Conservation (phyloP, 148 eudicot species). For the Mesembryanthemum crystallinum region DNA sequence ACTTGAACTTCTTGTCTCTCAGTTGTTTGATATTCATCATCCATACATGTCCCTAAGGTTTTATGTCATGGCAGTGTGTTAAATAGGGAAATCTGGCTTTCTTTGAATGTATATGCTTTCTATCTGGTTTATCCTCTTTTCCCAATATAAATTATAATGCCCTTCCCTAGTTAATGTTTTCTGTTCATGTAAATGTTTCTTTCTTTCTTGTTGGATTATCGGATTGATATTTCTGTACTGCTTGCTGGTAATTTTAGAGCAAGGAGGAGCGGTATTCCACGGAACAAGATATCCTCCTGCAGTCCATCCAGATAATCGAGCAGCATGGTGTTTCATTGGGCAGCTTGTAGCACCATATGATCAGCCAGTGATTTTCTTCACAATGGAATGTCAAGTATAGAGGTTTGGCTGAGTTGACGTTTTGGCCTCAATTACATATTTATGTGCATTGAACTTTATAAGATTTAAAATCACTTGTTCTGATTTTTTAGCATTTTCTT, state of each 20-base stretch:
- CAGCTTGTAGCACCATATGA: slow-evolving; percentile 33
- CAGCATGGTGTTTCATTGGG: slow-evolving; percentile 73
- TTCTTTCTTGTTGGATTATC: slow-evolving; percentile 3
- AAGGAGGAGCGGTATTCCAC: slow-evolving; percentile 60
- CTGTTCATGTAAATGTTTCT: not conserved
- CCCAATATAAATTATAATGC: not conserved
- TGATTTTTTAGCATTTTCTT: not conserved
- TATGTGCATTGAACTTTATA: not conserved
- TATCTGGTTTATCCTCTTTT: not conserved
- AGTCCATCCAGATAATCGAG: slow-evolving; percentile 69
- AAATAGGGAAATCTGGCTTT: not conserved
- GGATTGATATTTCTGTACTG: slow-evolving; percentile 4
- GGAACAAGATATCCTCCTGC: slow-evolving; percentile 79
- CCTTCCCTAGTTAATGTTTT: not conserved
- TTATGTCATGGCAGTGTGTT: not conserved
- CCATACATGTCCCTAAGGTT: not conserved
- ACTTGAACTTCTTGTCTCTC: not conserved
- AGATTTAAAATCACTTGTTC: not conserved
- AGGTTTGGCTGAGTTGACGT: slow-evolving; percentile 17
- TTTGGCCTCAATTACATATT: not conserved
- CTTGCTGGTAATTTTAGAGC: slow-evolving; percentile 42
- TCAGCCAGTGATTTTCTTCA: slow-evolving; percentile 20
- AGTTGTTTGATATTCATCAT: not conserved
- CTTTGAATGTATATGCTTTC: not conserved
- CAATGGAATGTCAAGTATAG: not conserved